Base-by-base conservation (phyloP, 257 asterid species). In the Solanum pimpinellifolium region DNA sequence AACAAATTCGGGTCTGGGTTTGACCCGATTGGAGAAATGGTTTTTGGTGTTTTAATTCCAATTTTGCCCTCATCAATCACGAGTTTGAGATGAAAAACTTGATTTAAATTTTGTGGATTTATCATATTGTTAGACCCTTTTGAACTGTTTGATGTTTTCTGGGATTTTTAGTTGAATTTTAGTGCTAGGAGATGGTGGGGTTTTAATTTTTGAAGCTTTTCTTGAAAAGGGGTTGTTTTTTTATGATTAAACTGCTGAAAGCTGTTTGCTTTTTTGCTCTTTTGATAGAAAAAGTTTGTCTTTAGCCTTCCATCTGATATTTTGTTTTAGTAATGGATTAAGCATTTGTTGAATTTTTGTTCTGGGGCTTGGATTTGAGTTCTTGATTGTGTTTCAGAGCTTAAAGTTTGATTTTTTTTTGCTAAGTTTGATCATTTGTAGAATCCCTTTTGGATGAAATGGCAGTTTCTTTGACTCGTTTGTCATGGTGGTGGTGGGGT, bases 401-500 rank as follows among this genome's bases (percentile, higher is more conserved):
- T 73, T 27, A 16, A 78, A 78, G 21, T 46, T 7, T 47, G 85
- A 29, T 16, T 46, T 16, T 46, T n/a, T 73, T 88, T 88, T 47
- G 47, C 87, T 47, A 29, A 74, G 44, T 81, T 16, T 88, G 47
- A 31, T 44, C 16, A 47, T 75, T 75, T 72, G 37, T 70, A 6
- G 49, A 60, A 84, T 9, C 21, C 69, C 85, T 81, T 80, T 31
- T 18, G 69, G 69, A 29, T 29, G 52, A 85, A 49, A 91, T 90
- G 93, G 91, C 90, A 35, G 91, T 94, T 91, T 91, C 96, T 73
- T 92, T 94, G 84, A 88, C 95, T 88, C 92, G 95, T 89, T 87
- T 96, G 9, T 90, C 98, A 29, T 94, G 96, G 98, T 90, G 92
- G 88, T 92, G 93, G 95, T 90, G 94, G 93, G 92, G 94, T 68